phyloP scores from a whole-genome alignment of 306 rosid species.

The Gastrolobium villosum region DNA sequence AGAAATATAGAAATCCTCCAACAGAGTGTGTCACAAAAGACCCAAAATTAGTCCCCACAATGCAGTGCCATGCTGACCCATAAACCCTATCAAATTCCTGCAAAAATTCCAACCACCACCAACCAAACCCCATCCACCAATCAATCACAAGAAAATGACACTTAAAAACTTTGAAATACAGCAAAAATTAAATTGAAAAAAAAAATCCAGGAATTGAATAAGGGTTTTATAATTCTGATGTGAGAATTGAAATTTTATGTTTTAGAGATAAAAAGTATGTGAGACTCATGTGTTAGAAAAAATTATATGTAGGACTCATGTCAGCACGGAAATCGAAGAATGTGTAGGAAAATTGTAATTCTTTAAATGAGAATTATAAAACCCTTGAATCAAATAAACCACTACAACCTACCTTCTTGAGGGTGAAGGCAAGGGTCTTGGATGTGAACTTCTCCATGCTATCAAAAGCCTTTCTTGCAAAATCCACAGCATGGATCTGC shows the following conservation, averaged over 20 bases:
- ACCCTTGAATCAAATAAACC: no score
- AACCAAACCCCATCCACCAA: slow-evolving; percentile 53
- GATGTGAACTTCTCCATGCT: slow-evolving; percentile 96
- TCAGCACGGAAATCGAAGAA: no score
- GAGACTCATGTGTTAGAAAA: no score
- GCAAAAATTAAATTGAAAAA: neutral
- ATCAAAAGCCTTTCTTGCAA: slow-evolving; percentile 81
- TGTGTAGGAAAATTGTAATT: no score
- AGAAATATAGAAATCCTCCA: slow-evolving; percentile 92
- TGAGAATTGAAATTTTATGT: no score
- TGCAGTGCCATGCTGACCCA: slow-evolving; percentile 99
- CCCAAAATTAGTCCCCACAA: slow-evolving; percentile 96
- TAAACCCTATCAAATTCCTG: slow-evolving; percentile 98
- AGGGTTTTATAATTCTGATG: no score
- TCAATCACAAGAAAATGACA: slow-evolving; percentile 25
- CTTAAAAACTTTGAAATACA: slow-evolving; percentile 1
- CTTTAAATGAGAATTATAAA: no score
- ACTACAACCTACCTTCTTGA: slow-evolving; percentile 69
- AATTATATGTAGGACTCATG: no score
- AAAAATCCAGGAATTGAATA: neutral
- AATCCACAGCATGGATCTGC: slow-evolving; percentile 98
- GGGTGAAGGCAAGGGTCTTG: slow-evolving; percentile 85
- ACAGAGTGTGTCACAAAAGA: slow-evolving; percentile 96
- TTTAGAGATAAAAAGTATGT: no score
- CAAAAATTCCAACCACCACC: slow-evolving; percentile 53